Conservation (phyloP, 2,329 filamentous ascomycete genomes). For the Magnaporthiopsis poae region DNA sequence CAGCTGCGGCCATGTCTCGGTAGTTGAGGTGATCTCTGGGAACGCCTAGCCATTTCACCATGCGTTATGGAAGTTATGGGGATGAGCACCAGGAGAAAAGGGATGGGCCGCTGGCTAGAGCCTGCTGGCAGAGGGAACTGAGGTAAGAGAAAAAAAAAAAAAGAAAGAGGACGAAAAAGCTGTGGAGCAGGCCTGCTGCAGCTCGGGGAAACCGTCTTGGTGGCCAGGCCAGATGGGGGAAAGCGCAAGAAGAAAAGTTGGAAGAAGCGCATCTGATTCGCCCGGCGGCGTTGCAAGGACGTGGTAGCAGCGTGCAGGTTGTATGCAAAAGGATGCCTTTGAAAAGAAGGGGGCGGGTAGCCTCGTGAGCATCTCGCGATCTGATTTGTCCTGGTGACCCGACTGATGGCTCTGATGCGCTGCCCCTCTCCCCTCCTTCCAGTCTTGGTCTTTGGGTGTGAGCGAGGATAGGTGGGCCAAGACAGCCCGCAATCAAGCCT, state of each 20-base stretch:
- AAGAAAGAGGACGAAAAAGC: background rate
- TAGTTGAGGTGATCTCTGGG: no score
- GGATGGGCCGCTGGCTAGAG: background rate
- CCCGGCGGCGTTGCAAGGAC: background rate
- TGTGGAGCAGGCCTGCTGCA: background rate
- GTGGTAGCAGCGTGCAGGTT: background rate
- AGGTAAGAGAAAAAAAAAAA: background rate
- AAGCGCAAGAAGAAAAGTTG: background rate
- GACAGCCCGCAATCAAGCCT: no score
- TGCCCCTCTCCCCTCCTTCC: background rate
- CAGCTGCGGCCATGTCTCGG: no score
- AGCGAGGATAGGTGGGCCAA: background rate
- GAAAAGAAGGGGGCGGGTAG: slow-evolving; percentile 1
- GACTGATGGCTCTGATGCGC: background rate
- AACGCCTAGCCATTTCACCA: background rate
- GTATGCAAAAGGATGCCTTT: slow-evolving; percentile 1
- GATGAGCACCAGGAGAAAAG: background rate
- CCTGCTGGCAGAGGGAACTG: no score
- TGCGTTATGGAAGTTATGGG: background rate
- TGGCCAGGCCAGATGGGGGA: background rate
- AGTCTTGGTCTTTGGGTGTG: background rate
- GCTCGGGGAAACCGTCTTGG: background rate
- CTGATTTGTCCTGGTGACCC: slow-evolving; percentile 4
- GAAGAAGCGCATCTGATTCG: background rate
- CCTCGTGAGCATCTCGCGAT: slow-evolving; percentile 1